phyloP scores from a whole-genome alignment of 2,329 filamentous ascomycete genomes.

The Clonostachys rosea region DNA sequence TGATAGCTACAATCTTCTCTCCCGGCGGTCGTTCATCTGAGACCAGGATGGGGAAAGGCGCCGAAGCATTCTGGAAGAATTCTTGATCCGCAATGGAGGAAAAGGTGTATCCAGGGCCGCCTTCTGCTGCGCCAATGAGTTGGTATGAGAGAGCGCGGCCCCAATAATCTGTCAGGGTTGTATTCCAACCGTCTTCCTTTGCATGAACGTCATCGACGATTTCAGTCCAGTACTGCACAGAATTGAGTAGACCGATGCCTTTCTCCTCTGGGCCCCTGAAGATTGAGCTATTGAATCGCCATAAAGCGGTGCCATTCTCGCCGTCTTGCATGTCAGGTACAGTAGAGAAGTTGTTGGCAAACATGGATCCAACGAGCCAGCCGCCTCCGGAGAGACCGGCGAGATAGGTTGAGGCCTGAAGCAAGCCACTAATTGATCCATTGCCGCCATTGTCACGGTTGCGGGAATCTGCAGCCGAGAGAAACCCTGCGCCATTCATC shows the following conservation, averaged over 20 bases:
- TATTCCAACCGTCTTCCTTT: constrained; percentile 57
- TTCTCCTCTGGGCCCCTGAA: constrained; percentile 19
- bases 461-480: constrained; percentile 69
- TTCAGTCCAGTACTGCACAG: neutral
- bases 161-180: constrained; percentile 78
- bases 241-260: neutral
- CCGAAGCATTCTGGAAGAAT: constrained; percentile 57
- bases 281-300: constrained; percentile 29
- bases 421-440: constrained; percentile 57
- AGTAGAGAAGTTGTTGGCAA: constrained; percentile 70
- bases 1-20: constrained; percentile 57
- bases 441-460: constrained; percentile 51
- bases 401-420: constrained; percentile 73
- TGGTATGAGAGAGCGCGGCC: constrained; percentile 73
- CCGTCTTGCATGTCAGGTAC: constrained; percentile 24
- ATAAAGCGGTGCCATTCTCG: constrained; percentile 9
- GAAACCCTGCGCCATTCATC: constrained; percentile 69
- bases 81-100: constrained; percentile 55
- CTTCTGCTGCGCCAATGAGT: constrained; percentile 66
- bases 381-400: constrained; percentile 70
- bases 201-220: constrained; percentile 38
- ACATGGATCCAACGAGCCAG: constrained; percentile 73
- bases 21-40: constrained; percentile 63
- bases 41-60: constrained; percentile 71
- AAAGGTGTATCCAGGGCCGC: constrained; percentile 75